These are phyloP conservation scores for Sapria himalayana DNA, from an alignment of 345 rosid genomes.

Conservation along the genomic window DNA sequence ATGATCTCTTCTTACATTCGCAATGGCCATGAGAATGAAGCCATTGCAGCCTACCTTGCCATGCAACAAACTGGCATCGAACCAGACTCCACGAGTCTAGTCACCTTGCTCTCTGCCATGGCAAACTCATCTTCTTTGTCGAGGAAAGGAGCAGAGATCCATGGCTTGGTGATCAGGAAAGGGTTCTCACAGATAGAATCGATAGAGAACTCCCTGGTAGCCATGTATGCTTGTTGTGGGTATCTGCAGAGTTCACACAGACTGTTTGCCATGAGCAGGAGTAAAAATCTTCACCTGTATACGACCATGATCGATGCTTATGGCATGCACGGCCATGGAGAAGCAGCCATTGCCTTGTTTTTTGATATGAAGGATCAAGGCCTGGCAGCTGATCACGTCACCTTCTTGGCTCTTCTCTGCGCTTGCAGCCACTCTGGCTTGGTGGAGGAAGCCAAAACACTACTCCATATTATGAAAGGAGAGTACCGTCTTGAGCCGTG, in stretches of 20 bases:
- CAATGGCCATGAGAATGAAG: constrained; percentile 38
- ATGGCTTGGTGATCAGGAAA: constrained; percentile 35
- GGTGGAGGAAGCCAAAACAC: constrained; percentile 37
- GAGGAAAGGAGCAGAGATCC: constrained; percentile 66
- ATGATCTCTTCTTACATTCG: constrained; percentile 48
- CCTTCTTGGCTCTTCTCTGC: constrained; percentile 53
- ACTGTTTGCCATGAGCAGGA: constrained; percentile 23
- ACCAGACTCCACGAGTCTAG: constrained; percentile 43
- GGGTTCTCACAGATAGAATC: constrained; percentile 38
- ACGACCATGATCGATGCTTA: constrained; percentile 68
- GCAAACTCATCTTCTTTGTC: constrained; percentile 39
- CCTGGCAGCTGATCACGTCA: constrained; percentile 43
- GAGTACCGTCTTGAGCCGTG: constrained; percentile 57
- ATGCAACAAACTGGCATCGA: constrained; percentile 29
- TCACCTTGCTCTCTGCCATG: constrained; percentile 40
- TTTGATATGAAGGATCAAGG: constrained; percentile 22
- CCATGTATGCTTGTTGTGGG: constrained; percentile 74
- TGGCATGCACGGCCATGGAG: constrained; percentile 71
- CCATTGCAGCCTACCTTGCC: constrained; percentile 25
- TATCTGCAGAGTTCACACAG: constrained; percentile 29
- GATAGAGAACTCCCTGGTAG: constrained; percentile 37
- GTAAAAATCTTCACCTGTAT: constrained; percentile 31
- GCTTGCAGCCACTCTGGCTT: constrained; percentile 84
- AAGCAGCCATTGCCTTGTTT: constrained; percentile 40
- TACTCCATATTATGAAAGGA: constrained; percentile 36